A percentile compares a stretch with the other conserved stretches of the same genome.
Evolutionary conservation across 441 rosid species (phyloP).

Genomic region (Pelargonium fulgidum): DNA sequence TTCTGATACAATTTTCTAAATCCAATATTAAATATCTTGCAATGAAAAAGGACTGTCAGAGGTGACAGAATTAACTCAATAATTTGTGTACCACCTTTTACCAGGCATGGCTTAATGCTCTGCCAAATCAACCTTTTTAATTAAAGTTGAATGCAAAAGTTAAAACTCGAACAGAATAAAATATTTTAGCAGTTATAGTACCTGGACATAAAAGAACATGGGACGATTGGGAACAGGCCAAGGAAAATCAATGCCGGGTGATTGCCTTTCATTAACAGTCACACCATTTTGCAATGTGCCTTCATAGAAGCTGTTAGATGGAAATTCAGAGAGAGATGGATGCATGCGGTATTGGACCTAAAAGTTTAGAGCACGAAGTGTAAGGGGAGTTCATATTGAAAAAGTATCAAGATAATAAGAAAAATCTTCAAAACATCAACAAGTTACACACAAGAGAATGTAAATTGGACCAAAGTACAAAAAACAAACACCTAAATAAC

Average conservation of each 20-base stretch:
- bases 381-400: background rate
- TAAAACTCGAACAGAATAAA: background rate
- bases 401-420: background rate
- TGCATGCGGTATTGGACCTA: constrained; percentile 99
- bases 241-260: constrained; percentile 90
- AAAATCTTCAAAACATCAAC: background rate
- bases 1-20: too few species aligned
- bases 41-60: too few species aligned
- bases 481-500: background rate
- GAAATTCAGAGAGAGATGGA: constrained; percentile 94
- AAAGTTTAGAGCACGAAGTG: constrained; percentile 16
- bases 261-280: constrained; percentile 89
- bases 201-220: constrained; percentile 99
- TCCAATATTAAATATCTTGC: too few species aligned
- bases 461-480: background rate
- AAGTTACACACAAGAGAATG: too few species aligned
- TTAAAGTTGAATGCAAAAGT: background rate
- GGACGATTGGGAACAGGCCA: constrained; percentile 99
- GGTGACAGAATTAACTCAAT: too few species aligned
- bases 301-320: constrained; percentile 95
- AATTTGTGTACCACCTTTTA: background rate
- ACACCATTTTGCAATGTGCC: constrained; percentile 99
- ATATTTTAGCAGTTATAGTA: constrained; percentile 19
- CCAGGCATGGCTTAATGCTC: background rate
- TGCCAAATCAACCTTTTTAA: background rate